Base-by-base conservation (phyloP, 805 yeast species). In the Saccharomycopsis selenospora region DNA sequence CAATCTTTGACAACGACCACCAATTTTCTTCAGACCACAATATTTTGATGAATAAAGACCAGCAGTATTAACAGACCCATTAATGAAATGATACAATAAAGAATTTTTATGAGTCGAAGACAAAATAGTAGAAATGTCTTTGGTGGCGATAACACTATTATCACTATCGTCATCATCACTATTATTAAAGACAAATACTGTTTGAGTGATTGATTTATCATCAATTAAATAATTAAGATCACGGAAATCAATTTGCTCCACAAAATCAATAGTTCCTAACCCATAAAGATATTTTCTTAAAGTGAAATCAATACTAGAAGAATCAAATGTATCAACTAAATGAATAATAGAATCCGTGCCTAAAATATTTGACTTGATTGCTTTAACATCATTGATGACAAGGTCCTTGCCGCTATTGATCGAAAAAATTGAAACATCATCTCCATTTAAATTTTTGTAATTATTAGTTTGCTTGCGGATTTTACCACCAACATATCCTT, bases 181-280 rank as follows among this genome's bases (percentile, higher is more conserved):
- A 14, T 65, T 62, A 29, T 57, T 60, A 0, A 76, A 70, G 5
- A 87, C 69, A 47, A 90, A 76, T 1, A 90, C 67, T 0, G 95
- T 83, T 58, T 80, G 84, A 24, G 73, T 66, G 0, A 63, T 27
- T 0, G 70, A 60, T 1, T 65, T 57, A 28, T 82, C 79, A 47
- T 80, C 82, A 14, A 90, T 74, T 43, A 86, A 63, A 40, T 72
- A 53, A 2, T 69, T 64, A 17, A 87, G 63, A 10, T 75, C 72
- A 50, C 89, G 74, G 46, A 85, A 75, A 40, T 76, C 69, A 13
- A 87, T 55, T 56, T 87, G 95, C n/a, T 75, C 72, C 4, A 85
- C 90, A 60, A 86, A 79, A 24, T 69, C 69, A 2, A 81, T 69
- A 45, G 78, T 79, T 50, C 79, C 73, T 40, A 80, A 60, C 0